Evolutionary conservation across 371 early-diverging fungal species (phyloP).

Genomic region (Neoconidiobolus thromboides): DNA sequence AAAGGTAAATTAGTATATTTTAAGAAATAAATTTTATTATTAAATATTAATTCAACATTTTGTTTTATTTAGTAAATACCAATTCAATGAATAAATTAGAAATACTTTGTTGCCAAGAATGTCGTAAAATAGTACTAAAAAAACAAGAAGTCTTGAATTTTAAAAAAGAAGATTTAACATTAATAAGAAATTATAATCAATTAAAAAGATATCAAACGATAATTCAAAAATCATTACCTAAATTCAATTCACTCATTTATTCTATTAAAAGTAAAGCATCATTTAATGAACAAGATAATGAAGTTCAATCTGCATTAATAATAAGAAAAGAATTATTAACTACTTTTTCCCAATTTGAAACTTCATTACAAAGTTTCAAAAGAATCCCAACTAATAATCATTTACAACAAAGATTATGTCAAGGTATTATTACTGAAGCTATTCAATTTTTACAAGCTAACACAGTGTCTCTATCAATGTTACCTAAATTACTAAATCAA

Average conservation of each 20-base stretch:
- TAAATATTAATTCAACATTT: too few species aligned
- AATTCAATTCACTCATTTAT: background rate
- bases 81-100: too few species aligned
- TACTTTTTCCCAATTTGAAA: slow-evolving; percentile 4
- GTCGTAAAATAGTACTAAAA: too few species aligned
- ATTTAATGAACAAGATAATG: background rate
- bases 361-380: background rate
- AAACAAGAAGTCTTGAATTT: too few species aligned
- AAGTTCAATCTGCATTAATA: background rate
- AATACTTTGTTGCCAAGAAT: too few species aligned
- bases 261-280: too few species aligned
- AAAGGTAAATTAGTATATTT: slow-evolving; percentile 17
- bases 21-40: background rate
- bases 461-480: slow-evolving; percentile 1
- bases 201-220: background rate
- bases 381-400: background rate
- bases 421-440: background rate
- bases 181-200: too few species aligned
- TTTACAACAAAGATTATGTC: background rate
- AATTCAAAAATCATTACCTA: background rate
- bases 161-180: too few species aligned
- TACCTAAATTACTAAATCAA: background rate
- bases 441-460: slow-evolving; percentile 1
- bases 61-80: too few species aligned
- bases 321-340: background rate